Percentiles rank a stretch among this genome's conserved stretches.
Conservation (phyloP, 2,329 filamentous ascomycete species). For the Aspergillus eucalypticola region DNA sequence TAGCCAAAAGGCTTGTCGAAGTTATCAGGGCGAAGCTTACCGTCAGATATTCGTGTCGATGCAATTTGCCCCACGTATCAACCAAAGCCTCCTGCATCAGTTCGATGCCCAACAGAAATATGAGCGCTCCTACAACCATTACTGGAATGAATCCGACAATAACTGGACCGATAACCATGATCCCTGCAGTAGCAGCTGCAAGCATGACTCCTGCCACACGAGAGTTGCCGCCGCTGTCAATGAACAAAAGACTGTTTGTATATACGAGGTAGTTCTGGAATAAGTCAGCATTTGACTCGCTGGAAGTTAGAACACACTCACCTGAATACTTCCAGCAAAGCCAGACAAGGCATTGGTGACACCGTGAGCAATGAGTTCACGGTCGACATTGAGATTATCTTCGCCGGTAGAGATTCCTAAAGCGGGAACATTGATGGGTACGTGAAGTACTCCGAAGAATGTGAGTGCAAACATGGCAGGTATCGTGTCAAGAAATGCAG, state of each 20-base stretch:
- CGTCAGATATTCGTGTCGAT: slow-evolving; percentile 83
- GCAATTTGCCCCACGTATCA: slow-evolving; percentile 83
- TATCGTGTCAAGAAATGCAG: slow-evolving; percentile 76
- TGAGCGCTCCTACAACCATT: slow-evolving; percentile 93
- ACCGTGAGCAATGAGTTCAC: slow-evolving; percentile 88
- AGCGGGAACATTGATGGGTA: slow-evolving; percentile 96
- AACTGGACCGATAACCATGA: slow-evolving; percentile 81
- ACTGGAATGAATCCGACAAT: slow-evolving; percentile 94
- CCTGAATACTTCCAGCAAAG: slow-evolving; percentile 77
- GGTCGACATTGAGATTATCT: slow-evolving; percentile 87
- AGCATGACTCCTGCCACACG: slow-evolving; percentile 84
- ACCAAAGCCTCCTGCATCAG: slow-evolving; percentile 85
- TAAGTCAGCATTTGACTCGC: slow-evolving; percentile 24
- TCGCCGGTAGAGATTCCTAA: slow-evolving; percentile 87
- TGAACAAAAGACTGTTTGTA: slow-evolving; percentile 96
- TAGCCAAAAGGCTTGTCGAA: not conserved
- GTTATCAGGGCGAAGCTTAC: slow-evolving; percentile 46
- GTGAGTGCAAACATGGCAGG: slow-evolving; percentile 96
- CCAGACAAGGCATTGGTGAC: slow-evolving; percentile 91
- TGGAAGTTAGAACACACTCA: slow-evolving; percentile 23
- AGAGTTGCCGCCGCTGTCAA: slow-evolving; percentile 84
- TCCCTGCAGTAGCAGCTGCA: slow-evolving; percentile 73
- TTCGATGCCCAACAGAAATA: slow-evolving; percentile 93
- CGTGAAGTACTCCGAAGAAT: slow-evolving; percentile 95
- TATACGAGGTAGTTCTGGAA: slow-evolving; percentile 94